Evolutionary conservation across 2,329 filamentous ascomycete species (phyloP).

Genomic region (Pseudocercospora pini-densiflorae): DNA sequence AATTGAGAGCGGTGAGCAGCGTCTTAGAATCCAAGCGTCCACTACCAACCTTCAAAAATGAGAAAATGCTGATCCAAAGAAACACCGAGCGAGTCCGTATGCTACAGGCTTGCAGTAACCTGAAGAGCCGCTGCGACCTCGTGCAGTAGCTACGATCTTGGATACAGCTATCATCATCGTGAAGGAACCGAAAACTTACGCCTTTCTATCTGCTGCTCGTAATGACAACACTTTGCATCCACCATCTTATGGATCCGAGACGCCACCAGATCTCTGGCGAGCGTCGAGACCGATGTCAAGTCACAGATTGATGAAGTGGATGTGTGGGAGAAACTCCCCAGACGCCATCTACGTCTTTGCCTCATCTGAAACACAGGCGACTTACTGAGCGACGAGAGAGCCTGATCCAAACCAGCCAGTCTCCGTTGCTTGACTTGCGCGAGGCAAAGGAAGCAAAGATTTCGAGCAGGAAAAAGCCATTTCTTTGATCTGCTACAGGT

Average conservation of each 20-base stretch:
- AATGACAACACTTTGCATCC: background rate
- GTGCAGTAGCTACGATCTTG: background rate
- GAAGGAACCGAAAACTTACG: background rate
- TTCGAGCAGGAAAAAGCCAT: background rate
- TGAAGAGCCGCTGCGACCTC: background rate
- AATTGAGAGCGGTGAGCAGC: constrained; percentile 5
- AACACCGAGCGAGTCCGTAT: background rate
- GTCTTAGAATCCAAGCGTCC: background rate
- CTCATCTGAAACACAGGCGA: background rate
- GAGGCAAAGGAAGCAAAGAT: too few relatives aligned
- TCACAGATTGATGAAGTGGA: background rate
- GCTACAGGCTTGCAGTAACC: background rate
- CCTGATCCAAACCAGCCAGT: background rate
- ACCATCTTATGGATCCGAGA: background rate
- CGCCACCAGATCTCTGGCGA: background rate
- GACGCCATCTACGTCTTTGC: background rate
- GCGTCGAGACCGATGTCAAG: background rate
- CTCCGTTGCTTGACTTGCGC: too few relatives aligned
- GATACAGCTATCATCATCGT: background rate
- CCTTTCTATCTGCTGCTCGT: background rate
- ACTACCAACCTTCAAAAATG: background rate
- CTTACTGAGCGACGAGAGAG: background rate
- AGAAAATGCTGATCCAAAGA: background rate
- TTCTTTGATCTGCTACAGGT: too few relatives aligned
- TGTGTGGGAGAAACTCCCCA: background rate